Percentiles rank a stretch among this genome's conserved stretches.
phyloP scores from a whole-genome alignment of 2,329 filamentous ascomycete species.

The Aspergillus jensenii region DNA sequence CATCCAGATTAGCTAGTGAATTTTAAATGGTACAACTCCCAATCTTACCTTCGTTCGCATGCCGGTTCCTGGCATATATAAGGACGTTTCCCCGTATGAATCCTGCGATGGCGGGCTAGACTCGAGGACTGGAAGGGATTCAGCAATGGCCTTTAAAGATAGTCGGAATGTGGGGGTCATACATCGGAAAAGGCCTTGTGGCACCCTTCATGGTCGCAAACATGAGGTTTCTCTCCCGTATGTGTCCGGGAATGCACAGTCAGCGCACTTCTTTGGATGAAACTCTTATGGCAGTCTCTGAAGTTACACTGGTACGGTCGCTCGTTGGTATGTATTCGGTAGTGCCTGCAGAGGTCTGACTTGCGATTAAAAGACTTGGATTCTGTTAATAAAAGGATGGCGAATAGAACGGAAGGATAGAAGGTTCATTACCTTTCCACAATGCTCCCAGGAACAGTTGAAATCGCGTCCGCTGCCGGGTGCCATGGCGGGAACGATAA shows the following conservation, averaged over 20 bases:
- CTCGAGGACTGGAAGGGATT: slow-evolving; percentile 36
- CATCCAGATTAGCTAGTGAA: background rate
- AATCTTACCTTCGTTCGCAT: slow-evolving; percentile 37
- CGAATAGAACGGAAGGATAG: background rate
- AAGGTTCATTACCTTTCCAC: slow-evolving; percentile 41
- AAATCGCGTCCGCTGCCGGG: slow-evolving; percentile 44
- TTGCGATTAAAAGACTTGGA: slow-evolving; percentile 50
- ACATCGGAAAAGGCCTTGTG: slow-evolving; percentile 47
- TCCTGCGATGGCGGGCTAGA: slow-evolving; percentile 41
- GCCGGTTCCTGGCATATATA: slow-evolving; percentile 42
- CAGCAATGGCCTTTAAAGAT: background rate
- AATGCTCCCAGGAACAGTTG: slow-evolving; percentile 44
- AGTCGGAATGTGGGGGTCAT: slow-evolving; percentile 17
- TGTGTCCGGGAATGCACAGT: slow-evolving; percentile 48
- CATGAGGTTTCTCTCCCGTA: slow-evolving; percentile 47
- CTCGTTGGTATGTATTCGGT: slow-evolving; percentile 50
- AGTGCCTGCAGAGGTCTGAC: slow-evolving; percentile 48
- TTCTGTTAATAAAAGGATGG: background rate
- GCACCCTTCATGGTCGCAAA: slow-evolving; percentile 43
- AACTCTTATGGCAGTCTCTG: slow-evolving; percentile 48
- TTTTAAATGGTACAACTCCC: background rate
- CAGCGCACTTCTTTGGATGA: slow-evolving; percentile 49
- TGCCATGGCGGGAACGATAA: slow-evolving; percentile 32
- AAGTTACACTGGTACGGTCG: slow-evolving; percentile 48
- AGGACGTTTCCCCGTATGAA: slow-evolving; percentile 42